phyloP scores from a whole-genome alignment of 2,329 filamentous ascomycete species.

The Beauveria asiatica region DNA sequence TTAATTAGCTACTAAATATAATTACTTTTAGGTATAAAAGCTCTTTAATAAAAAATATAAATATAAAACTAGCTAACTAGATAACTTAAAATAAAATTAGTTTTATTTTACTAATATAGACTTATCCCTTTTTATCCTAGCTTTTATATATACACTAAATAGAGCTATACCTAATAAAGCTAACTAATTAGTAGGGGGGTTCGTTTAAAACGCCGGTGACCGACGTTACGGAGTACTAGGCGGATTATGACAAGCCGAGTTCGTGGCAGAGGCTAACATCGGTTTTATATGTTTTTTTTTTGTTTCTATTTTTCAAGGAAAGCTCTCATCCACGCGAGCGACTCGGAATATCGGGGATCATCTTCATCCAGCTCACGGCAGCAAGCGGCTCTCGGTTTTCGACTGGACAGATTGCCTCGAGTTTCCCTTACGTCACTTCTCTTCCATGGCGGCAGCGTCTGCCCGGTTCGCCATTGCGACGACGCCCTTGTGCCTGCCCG shows the following conservation, averaged over 20 bases:
- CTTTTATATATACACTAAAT: too few species aligned
- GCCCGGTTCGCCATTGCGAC: conserved; percentile 10
- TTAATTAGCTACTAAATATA: too few species aligned
- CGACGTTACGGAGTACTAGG: too few species aligned
- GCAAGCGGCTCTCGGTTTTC: neutral
- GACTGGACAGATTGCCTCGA: neutral
- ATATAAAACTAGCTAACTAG: too few species aligned
- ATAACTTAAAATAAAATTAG: too few species aligned
- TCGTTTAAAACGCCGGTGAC: too few species aligned
- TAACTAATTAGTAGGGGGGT: too few species aligned
- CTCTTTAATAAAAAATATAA: too few species aligned
- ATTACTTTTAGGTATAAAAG: too few species aligned
- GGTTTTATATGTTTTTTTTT: neutral
- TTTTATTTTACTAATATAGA: too few species aligned
- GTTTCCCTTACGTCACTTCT: conserved; percentile 2
- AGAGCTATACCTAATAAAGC: too few species aligned
- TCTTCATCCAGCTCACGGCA: neutral
- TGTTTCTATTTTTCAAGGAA: neutral
- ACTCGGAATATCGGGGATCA: neutral
- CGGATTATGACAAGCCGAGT: neutral
- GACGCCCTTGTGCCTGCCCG: conserved; percentile 3
- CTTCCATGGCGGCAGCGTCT: conserved; percentile 4
- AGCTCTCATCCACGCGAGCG: neutral
- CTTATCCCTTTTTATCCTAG: too few species aligned
- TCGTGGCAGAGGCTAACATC: neutral